Base-by-base conservation (phyloP, 176 grass and related monocot species). In the Oryza glumipatula region DNA sequence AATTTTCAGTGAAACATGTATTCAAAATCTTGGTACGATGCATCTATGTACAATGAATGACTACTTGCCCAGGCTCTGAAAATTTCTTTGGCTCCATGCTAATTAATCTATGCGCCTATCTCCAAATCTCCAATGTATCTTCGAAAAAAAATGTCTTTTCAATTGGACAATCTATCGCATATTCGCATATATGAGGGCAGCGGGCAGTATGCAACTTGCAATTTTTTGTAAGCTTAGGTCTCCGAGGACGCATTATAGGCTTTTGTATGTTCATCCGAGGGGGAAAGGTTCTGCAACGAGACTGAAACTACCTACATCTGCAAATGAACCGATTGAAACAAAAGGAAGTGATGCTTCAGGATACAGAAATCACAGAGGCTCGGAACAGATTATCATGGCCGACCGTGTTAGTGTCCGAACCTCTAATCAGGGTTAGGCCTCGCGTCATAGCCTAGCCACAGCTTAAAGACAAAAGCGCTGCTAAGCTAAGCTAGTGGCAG, bases 341-440 rank as follows among this genome's bases (percentile, higher is more conserved):
- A 48, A 73, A 78, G 49, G 21, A 60, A 46, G 17, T 30, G 58
- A 17, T 14, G 3, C 44, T 68, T 67, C 26, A 66, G 47, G 30
- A 76, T 56, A 74, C 52, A 73, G 56, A 66, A 19, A 74, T 68
- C 32, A 28, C 58, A 56, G 21, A 11, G n/a, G 0, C n/a, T 63
- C 58, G 21, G 58, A 38, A 10, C 65, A 60, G 35, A 48, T 24
- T 49, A 32, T 71, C 49, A 70, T 87, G 72, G 72, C 86, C 86
- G 86, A 87, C 72, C 68, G 79, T 17, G 23, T 43, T 26, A 82
- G 24, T 41, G 35, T 64, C 32, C 19, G 23, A 32, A 64, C 12
- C 22, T 86, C 84, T 79, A 64, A 65, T 86, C 76, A 26, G 65
- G 85, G 65, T 82, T 82, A 76, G 85, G 36, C 48, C 72, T 81